Evolutionary conservation across 2,329 filamentous ascomycete genomes (phyloP).

Genomic region (Aspergillus alliaceus): DNA sequence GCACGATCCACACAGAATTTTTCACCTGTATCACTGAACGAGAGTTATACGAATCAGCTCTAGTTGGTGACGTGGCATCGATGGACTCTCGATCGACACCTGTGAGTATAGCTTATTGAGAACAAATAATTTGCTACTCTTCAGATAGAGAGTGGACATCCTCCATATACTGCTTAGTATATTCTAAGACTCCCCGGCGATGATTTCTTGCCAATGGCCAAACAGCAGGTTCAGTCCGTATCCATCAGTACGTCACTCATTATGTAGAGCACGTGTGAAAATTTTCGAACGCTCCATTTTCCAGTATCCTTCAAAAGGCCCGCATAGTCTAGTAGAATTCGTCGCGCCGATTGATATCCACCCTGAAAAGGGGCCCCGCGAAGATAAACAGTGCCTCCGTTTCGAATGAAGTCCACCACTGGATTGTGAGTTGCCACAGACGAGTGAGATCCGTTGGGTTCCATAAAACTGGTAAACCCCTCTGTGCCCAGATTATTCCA

Average conservation of each 20-base stretch:
- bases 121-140: no score
- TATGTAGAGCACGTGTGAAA: conserved; percentile 54
- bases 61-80: neutral
- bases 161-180: no score
- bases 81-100: neutral
- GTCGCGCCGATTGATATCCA: conserved; percentile 53
- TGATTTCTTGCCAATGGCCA: neutral
- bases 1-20: neutral
- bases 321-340: conserved; percentile 54
- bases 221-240: conserved; percentile 26
- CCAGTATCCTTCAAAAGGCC: conserved; percentile 54
- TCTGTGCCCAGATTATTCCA: conserved; percentile 50
- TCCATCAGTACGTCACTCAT: conserved; percentile 53
- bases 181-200: neutral
- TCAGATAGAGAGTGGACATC: no score
- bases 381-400: conserved; percentile 50
- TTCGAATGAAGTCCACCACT: conserved; percentile 47
- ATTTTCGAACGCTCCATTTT: conserved; percentile 52
- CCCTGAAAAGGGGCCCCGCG: conserved; percentile 50
- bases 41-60: neutral
- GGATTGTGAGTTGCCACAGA: conserved; percentile 33
- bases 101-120: no score
- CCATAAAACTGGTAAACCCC: conserved; percentile 45
- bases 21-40: neutral
- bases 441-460: conserved; percentile 28